phyloP scores from a whole-genome alignment of 2,329 filamentous ascomycete genomes.

The Fusarium sp. region DNA sequence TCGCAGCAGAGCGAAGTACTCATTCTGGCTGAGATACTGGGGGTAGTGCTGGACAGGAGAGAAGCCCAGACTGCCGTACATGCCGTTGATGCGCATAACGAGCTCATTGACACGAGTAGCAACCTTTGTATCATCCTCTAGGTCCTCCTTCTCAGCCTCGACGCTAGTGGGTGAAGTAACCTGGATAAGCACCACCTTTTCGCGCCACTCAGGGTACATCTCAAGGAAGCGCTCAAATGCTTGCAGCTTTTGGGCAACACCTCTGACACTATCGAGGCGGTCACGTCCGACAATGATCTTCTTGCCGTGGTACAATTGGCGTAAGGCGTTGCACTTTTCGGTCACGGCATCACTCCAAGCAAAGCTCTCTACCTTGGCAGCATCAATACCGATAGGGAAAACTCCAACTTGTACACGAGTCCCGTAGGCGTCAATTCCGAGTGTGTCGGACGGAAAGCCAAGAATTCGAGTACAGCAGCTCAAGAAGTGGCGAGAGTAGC shows the following conservation, averaged over 20 bases:
- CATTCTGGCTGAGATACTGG: constrained; percentile 88
- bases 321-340: constrained; percentile 78
- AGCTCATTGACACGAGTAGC: constrained; percentile 91
- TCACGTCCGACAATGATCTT: constrained; percentile 96
- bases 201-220: constrained; percentile 89
- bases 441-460: constrained; percentile 87
- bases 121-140: constrained; percentile 76
- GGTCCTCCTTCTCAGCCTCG: constrained; percentile 81
- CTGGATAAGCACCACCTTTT: constrained; percentile 93
- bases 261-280: constrained; percentile 90
- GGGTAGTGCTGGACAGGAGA: constrained; percentile 95
- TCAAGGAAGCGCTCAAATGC: constrained; percentile 94
- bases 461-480: constrained; percentile 93
- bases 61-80: constrained; percentile 88
- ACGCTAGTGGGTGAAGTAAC: constrained; percentile 89
- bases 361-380: constrained; percentile 78
- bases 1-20: constrained; percentile 94
- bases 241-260: constrained; percentile 95
- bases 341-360: constrained; percentile 80
- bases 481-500: constrained; percentile 93
- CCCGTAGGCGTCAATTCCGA: constrained; percentile 89
- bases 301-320: constrained; percentile 84
- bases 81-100: constrained; percentile 90
- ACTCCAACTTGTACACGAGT: constrained; percentile 91
- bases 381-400: constrained; percentile 95